Evolutionary conservation across 2,329 filamentous ascomycete species (phyloP).

Genomic region (Pezicula radicicola): DNA sequence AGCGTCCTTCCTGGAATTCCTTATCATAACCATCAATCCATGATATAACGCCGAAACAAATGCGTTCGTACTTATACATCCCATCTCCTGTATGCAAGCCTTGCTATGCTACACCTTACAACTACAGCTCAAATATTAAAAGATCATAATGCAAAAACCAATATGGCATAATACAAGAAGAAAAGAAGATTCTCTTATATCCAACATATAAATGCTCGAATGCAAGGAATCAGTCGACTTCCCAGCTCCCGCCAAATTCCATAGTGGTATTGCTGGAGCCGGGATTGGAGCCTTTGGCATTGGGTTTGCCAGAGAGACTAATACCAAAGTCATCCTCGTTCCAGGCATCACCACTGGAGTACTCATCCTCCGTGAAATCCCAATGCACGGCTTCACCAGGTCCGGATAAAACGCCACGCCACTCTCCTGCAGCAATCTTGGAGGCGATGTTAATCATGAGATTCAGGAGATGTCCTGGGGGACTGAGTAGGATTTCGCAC

Average conservation of each 20-base stretch:
- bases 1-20: too few relatives aligned
- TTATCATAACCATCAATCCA: too few relatives aligned
- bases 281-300: not conserved
- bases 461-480: constrained; percentile 74
- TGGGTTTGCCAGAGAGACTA: constrained; percentile 6
- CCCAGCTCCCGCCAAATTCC: constrained; percentile 14
- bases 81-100: too few relatives aligned
- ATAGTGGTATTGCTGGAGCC: too few relatives aligned
- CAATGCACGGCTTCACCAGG: constrained; percentile 53
- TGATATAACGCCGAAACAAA: too few relatives aligned
- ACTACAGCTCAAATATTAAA: too few relatives aligned
- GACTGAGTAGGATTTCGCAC: constrained; percentile 71
- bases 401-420: constrained; percentile 57
- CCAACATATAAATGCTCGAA: too few relatives aligned
- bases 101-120: too few relatives aligned
- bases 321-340: constrained; percentile 58
- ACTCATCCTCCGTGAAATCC: constrained; percentile 48
- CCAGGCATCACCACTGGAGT: constrained; percentile 47
- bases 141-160: too few relatives aligned
- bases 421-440: constrained; percentile 64
- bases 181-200: too few relatives aligned
- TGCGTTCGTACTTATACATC: too few relatives aligned
- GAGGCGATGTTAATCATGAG: constrained; percentile 81
- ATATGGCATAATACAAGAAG: too few relatives aligned
- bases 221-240: constrained; percentile 12